Conservation (phyloP, 2,329 filamentous ascomycete genomes). For the Ophiostoma perfectum region DNA sequence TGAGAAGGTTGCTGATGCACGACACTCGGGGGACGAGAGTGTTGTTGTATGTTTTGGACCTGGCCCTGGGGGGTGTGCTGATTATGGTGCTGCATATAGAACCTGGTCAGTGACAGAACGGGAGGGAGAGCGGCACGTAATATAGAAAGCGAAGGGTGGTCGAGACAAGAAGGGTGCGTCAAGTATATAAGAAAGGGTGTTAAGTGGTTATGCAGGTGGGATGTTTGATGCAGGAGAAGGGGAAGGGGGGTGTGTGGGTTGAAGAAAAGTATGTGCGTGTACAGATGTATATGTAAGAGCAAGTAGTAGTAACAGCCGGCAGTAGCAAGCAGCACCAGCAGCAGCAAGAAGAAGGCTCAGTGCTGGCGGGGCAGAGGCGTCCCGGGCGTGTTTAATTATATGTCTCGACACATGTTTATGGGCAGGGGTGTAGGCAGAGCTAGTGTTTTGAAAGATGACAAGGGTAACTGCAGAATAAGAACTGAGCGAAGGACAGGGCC, state of each 20-base stretch:
- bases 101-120: constrained; percentile 29
- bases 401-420: constrained; percentile 23
- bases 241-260: constrained; percentile 13
- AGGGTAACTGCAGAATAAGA: constrained; percentile 9
- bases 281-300: constrained; percentile 14
- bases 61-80: constrained; percentile 63
- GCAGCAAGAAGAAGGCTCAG: background rate
- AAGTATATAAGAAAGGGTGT: constrained; percentile 8
- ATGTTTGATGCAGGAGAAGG: constrained; percentile 17
- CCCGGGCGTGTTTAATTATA: constrained; percentile 23
- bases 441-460: constrained; percentile 23
- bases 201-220: background rate
- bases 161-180: background rate
- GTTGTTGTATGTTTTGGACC: constrained; percentile 55
- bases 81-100: constrained; percentile 64
- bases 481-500: constrained; percentile 9
- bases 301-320: background rate
- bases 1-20: constrained; percentile 65
- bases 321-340: background rate
- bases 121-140: background rate
- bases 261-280: constrained; percentile 5
- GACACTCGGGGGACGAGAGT: constrained; percentile 54
- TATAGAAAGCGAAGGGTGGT: constrained; percentile 6
- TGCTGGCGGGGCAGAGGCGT: constrained; percentile 20
- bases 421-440: constrained; percentile 17